Percentiles rank a stretch among this genome's conserved stretches.
phyloP scores from a whole-genome alignment of 805 yeast genomes.

The Nakazawaea peltata region DNA sequence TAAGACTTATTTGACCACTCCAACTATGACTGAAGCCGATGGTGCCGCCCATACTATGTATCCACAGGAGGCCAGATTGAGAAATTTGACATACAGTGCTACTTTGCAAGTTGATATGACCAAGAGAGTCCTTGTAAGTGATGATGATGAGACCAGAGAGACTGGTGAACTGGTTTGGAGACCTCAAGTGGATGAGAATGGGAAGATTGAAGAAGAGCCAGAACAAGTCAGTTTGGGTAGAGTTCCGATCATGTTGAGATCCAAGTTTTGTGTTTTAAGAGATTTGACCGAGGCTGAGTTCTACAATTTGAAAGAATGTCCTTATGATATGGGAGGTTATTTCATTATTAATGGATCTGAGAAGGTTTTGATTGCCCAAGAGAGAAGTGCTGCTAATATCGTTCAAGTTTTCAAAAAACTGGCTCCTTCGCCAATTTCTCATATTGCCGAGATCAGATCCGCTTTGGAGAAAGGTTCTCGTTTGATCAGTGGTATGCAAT shows the following conservation, averaged over 20 bases:
- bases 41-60: constrained; percentile 99
- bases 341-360: constrained; percentile 98
- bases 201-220: constrained; percentile 61
- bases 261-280: constrained; percentile 89
- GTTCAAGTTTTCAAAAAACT: constrained; percentile 98
- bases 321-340: constrained; percentile 99
- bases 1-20: constrained; percentile 90
- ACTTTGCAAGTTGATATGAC: constrained; percentile 95
- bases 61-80: constrained; percentile 96
- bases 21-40: constrained; percentile 98
- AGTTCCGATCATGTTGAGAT: constrained; percentile 96
- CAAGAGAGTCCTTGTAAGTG: constrained; percentile 77
- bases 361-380: constrained; percentile 97
- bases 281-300: constrained; percentile 88
- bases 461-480: constrained; percentile 97
- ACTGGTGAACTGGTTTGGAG: constrained; percentile 24
- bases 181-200: constrained; percentile 23
- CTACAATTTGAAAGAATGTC: constrained; percentile 95
- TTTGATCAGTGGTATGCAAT: constrained; percentile 87
- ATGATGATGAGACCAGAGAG: constrained; percentile 56
- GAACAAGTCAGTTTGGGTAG: constrained; percentile 85
- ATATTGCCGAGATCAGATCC: constrained; percentile 92
- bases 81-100: constrained; percentile 93
- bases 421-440: constrained; percentile 94
- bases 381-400: constrained; percentile 95